These are phyloP conservation scores for Paecilomyces formosus DNA, from an alignment of 2,329 filamentous ascomycete genomes.

Conservation along the genomic window DNA sequence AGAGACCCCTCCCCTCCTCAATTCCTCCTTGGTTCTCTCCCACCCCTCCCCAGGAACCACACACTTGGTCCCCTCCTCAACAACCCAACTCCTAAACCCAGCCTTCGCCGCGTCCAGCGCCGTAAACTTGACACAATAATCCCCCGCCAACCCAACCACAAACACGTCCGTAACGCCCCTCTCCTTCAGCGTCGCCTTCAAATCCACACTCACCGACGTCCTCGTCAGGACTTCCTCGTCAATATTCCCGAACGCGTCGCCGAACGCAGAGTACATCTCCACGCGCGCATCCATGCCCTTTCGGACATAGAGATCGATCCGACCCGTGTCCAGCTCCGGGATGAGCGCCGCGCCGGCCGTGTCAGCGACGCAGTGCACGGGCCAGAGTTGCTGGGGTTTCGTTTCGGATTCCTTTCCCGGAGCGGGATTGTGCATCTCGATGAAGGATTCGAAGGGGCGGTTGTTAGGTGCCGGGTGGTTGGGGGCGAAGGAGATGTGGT, in stretches of 20 bases:
- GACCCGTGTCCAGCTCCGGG: conserved; percentile 56
- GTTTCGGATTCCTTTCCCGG: conserved; percentile 50
- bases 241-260: conserved; percentile 61
- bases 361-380: conserved; percentile 75
- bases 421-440: conserved; percentile 48
- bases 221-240: conserved; percentile 24
- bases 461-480: conserved; percentile 63
- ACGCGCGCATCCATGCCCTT: conserved; percentile 70
- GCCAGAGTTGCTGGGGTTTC: conserved; percentile 72
- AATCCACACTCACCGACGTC: conserved; percentile 45
- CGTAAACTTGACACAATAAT: conserved; percentile 81
- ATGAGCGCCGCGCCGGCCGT: conserved; percentile 67
- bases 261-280: conserved; percentile 94
- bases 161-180: conserved; percentile 68
- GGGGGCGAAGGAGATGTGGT: conserved; percentile 81
- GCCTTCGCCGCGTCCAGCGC: conserved; percentile 68
- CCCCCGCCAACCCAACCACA: conserved; percentile 76
- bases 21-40: conserved; percentile 47
- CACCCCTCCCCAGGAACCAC: conserved; percentile 56
- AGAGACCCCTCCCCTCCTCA: conserved; percentile 53
- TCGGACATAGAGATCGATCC: conserved; percentile 60
- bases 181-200: conserved; percentile 52
- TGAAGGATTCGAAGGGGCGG: conserved; percentile 58
- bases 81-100: conserved; percentile 69
- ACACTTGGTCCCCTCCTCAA: conserved; percentile 70